Base-by-base conservation (phyloP, 208 protist species). In the Wallacemonas sp. region DNA sequence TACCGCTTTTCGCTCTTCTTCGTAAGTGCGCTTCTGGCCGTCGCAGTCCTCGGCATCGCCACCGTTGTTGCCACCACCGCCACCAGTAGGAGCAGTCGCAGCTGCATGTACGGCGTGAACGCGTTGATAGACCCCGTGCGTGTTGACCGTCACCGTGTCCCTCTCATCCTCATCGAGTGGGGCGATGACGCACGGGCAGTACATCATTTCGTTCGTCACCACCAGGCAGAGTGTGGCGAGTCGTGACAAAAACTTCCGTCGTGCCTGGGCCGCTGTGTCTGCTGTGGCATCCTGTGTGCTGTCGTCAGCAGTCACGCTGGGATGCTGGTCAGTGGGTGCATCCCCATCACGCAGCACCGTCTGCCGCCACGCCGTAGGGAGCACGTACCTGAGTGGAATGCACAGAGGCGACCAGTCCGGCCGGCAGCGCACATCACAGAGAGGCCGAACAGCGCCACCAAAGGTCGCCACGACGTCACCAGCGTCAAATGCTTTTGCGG, bases 151-250 rank as follows among this genome's bases (percentile, higher is more conserved):
- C 12, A 32, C 24, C 19, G 49, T 17, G 24, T 57, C 49, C 24
- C 55, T 72, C 24, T 61, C 68, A 17, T 47, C 55, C 9, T 26
- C 43, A 16, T 74, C 61, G 6, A 72, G 66, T 24, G 54, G 24
- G 8, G 70, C 77, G 27, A 80, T 44, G 19, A 80, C 34, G 62
- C 84, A 92, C 5, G 90, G 90, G 55, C 87, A 93, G 74, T 87
- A 91, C 90, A 96, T 96, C 54, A 92, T 81, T 49, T 96, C 90
- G 66, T 93, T 96, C 26, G 87, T 93, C 36, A 93, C 90, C 8
- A 93, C 76, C 32, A 92, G 62, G n/a, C 68, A 74, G 17, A 93
- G 72, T 6, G 43, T 26, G n/a, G 74, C 68, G 16, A 92, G 55
- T 11, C 74, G 80, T 9, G 61, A 47, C 16, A 81, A 46, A 19